phyloP scores from a whole-genome alignment of 768 basidiomycete genomes.

The Peribolospora kevripleyi region DNA sequence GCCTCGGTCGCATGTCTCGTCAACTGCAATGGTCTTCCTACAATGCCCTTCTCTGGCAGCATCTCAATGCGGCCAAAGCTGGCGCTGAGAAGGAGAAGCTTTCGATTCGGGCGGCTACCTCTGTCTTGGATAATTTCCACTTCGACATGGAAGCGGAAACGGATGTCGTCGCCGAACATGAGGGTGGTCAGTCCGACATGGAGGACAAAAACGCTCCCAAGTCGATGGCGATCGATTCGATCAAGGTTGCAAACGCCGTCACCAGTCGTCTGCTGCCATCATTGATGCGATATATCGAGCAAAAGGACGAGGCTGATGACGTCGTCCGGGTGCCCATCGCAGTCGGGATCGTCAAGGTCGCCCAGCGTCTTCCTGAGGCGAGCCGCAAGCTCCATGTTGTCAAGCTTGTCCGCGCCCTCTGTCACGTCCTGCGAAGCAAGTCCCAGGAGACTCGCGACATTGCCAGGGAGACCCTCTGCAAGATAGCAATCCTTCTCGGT shows the following conservation, averaged over 20 bases:
- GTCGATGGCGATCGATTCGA: too few relatives aligned
- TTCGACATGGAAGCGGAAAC: conserved; percentile 46
- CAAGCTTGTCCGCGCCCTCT: conserved; percentile 55
- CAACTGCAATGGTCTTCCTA: conserved; percentile 66
- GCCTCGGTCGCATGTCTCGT: conserved; percentile 52
- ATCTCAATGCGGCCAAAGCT: conserved; percentile 32
- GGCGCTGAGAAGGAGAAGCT: conserved; percentile 48
- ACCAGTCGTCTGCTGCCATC: background rate
- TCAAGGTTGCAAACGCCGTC: too few relatives aligned
- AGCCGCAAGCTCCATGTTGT: conserved; percentile 42
- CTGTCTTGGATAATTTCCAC: conserved; percentile 70
- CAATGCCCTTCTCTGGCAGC: conserved; percentile 51
- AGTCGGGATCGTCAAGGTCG: conserved; percentile 61
- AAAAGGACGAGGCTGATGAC: conserved; percentile 60
- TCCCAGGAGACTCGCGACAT: conserved; percentile 82
- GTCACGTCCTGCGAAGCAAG: conserved; percentile 73
- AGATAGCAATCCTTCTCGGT: conserved; percentile 49
- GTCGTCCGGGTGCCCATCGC: conserved; percentile 67
- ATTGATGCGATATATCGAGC: conserved; percentile 37
- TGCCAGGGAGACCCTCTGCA: conserved; percentile 53
- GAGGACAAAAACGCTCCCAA: conserved; percentile 5
- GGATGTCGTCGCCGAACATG: conserved; percentile 5
- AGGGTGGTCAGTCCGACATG: conserved; percentile 7
- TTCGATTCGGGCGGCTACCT: conserved; percentile 59
- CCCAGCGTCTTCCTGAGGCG: conserved; percentile 45